phyloP scores from a whole-genome alignment of 805 yeast species.

The Wickerhamomyces chambardii region DNA sequence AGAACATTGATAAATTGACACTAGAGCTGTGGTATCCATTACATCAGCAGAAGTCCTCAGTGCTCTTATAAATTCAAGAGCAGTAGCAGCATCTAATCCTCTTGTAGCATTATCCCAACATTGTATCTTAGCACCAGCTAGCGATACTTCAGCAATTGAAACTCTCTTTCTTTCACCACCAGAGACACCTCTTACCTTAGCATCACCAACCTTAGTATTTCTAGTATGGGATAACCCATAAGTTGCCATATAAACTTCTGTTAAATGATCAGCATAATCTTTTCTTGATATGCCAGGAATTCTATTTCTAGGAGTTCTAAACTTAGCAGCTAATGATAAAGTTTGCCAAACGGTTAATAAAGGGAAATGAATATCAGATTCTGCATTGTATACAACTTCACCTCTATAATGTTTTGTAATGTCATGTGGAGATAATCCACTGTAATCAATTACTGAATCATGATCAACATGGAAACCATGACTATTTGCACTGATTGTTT shows the following conservation, averaged over 20 bases:
- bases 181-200: slow-evolving; percentile 54
- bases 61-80: slow-evolving; percentile 42
- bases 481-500: slow-evolving; percentile 49
- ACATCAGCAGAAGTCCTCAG: slow-evolving; percentile 39
- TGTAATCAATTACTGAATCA: slow-evolving; percentile 39
- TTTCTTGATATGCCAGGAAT: slow-evolving; percentile 51
- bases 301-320: slow-evolving; percentile 57
- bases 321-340: slow-evolving; percentile 48
- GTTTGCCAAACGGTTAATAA: slow-evolving; percentile 62
- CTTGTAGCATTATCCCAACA: slow-evolving; percentile 52
- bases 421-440: slow-evolving; percentile 44
- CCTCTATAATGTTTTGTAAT: slow-evolving; percentile 49
- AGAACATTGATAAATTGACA: slow-evolving; percentile 49
- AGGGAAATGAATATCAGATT: slow-evolving; percentile 60
- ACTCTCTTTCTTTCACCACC: slow-evolving; percentile 70
- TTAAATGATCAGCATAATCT: slow-evolving; percentile 41
- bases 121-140: slow-evolving; percentile 34
- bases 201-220: slow-evolving; percentile 56
- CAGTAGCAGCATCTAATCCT: slow-evolving; percentile 54
- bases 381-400: slow-evolving; percentile 65
- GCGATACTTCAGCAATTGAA: slow-evolving; percentile 50
- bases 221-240: slow-evolving; percentile 41
- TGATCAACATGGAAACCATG: slow-evolving; percentile 45
- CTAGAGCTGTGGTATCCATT: slow-evolving; percentile 36
- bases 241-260: slow-evolving; percentile 43